Conservation (phyloP, 2,329 filamentous ascomycete species). For the Paecilomyces fulvus region DNA sequence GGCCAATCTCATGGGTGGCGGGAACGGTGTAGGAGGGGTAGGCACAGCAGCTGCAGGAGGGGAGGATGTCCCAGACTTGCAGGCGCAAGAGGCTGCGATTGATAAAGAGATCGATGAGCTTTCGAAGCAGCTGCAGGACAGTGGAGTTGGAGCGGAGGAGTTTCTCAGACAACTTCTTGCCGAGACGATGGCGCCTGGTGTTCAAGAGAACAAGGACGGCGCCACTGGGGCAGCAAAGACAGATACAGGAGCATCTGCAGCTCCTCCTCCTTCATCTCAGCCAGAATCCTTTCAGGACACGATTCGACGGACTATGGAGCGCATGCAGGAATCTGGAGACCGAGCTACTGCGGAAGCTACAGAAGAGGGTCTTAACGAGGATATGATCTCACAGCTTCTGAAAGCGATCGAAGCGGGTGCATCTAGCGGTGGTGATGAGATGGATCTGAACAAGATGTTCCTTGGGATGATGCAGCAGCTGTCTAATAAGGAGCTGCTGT, state of each 20-base stretch:
- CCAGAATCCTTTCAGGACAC: constrained; percentile 81
- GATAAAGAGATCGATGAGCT: constrained; percentile 27
- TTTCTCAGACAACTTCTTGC: constrained; percentile 28
- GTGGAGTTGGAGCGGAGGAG: constrained; percentile 24
- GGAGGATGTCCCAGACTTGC: not conserved
- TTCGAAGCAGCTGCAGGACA: constrained; percentile 27
- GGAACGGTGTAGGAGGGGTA: constrained; percentile 42
- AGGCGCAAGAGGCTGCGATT: constrained; percentile 16
- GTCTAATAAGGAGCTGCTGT: constrained; percentile 95
- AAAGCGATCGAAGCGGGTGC: constrained; percentile 70
- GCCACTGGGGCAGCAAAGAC: constrained; percentile 11
- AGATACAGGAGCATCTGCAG: constrained; percentile 9
- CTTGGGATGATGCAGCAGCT: constrained; percentile 98
- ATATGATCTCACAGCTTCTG: constrained; percentile 85
- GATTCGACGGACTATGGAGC: constrained; percentile 88
- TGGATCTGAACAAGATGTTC: constrained; percentile 89
- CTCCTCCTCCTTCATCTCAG: constrained; percentile 18
- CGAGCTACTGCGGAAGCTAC: constrained; percentile 71
- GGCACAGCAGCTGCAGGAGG: constrained; percentile 42
- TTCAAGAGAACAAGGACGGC: constrained; percentile 14
- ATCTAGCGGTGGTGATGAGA: constrained; percentile 54
- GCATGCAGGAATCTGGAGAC: constrained; percentile 83
- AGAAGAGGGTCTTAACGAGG: constrained; percentile 57
- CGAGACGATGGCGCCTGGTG: constrained; percentile 19
- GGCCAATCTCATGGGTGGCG: constrained; percentile 68